A percentile compares a stretch with the other conserved stretches of the same genome.
phyloP scores from a whole-genome alignment of 306 rosid species.

The Ochetophila trinervis region DNA sequence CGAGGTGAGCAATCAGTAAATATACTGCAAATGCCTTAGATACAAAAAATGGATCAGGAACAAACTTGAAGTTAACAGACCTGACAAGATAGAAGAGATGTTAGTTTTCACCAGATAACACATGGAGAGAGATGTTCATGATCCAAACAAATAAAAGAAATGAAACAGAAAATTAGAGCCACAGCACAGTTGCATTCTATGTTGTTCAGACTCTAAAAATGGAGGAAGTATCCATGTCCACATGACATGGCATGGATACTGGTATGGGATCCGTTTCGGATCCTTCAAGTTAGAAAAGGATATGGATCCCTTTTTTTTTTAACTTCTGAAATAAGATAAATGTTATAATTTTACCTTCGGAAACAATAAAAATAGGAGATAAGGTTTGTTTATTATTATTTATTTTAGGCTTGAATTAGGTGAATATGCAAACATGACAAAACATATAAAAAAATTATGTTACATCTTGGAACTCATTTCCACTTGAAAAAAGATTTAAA shows the following conservation, averaged over 20 bases:
- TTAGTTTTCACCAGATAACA: conserved; percentile 26
- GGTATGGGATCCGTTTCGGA: too few species aligned
- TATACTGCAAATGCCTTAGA: conserved; percentile 76
- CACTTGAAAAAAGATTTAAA: not conserved
- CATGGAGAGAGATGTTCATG: not conserved
- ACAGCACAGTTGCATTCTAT: not conserved
- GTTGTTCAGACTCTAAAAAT: too few species aligned
- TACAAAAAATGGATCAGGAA: conserved; percentile 76
- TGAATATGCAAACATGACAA: not conserved
- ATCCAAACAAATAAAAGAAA: not conserved
- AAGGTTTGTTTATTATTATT: too few species aligned
- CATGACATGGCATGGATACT: too few species aligned
- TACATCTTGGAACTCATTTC: not conserved
- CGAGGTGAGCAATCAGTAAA: conserved; percentile 72
- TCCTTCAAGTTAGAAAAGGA: too few species aligned
- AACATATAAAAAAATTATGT: not conserved
- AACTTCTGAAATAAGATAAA: too few species aligned
- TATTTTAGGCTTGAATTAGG: too few species aligned
- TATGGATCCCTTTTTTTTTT: too few species aligned
- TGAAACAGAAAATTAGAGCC: not conserved
- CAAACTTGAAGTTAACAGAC: conserved; percentile 93
- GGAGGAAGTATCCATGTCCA: too few species aligned
- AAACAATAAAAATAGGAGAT: too few species aligned
- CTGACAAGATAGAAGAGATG: conserved; percentile 42
- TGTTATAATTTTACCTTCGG: too few species aligned